Base-by-base conservation (phyloP, 2,329 filamentous ascomycete species). In the Paracoccidioides brasiliensis region DNA sequence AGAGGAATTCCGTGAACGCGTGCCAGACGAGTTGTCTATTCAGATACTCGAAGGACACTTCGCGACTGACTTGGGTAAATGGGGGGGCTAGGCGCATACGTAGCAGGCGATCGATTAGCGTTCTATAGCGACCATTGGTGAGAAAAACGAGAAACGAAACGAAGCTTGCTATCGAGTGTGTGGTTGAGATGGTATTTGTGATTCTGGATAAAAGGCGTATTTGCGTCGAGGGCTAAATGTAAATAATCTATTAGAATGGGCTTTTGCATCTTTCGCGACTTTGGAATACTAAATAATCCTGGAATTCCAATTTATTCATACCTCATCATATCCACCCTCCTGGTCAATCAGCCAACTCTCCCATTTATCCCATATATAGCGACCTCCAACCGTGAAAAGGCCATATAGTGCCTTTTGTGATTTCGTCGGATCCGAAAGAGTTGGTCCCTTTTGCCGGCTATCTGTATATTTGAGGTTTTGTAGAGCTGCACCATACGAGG, bases 11-110 rank as follows among this genome's bases (percentile, higher is more conserved):
- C 32, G 93, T 98, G 65, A 98, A 95, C n/a, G 93, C 93, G 72
- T 98, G 93, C 93, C 93, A 98, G 41, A 98, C 93, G 9, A 98
- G 82, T 72, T 98, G 93, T 50, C 93, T 84, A 69, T 98, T 98
- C 52, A 97, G 81, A 66, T 96, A 97, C 72, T 98, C 93, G 67
- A 98, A 97, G 0, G 88, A 95, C 32, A 98, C 90, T 70, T 97
- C 90, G 37, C 91, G 81, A 67, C 83, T 88, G 60, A 94, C 86
- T 67, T 95, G 88, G 65, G 82, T 89, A 3, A 86, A 90, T 4
- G 87, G 86, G 6, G 93, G 86, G 3, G 89, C 86, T 46, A 98
- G 80, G 55, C 91, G 84, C 70, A 98, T 84, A 57, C 87, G 80
- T 55, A 98, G 75, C 9, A 93, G 68, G 55, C 93, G 83, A 69